Conservation (phyloP, 164 flowering plant species). For the Liquidambar formosana region DNA sequence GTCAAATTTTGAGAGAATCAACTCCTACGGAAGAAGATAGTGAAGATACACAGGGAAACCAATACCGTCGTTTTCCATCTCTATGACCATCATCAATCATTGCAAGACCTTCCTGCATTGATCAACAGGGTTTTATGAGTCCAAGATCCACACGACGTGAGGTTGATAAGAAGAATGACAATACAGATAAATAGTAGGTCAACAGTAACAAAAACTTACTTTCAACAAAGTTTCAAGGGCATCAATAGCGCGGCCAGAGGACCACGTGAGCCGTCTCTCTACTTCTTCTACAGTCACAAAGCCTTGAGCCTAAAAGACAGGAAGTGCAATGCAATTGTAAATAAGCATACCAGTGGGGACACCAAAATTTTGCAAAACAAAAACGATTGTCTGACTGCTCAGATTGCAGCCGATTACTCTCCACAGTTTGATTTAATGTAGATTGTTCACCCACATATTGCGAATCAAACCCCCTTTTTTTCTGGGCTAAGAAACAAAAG, state of each 20-base stretch:
- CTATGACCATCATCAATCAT: constrained; percentile 95
- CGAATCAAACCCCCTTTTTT: neutral
- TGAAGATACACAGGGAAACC: constrained; percentile 90
- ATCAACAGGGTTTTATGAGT: constrained; percentile 10
- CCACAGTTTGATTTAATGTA: neutral
- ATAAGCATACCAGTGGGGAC: too few species aligned
- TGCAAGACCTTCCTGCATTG: constrained; percentile 90
- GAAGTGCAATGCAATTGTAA: neutral
- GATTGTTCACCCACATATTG: neutral
- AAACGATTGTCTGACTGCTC: too few species aligned
- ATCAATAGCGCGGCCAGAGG: constrained; percentile 83
- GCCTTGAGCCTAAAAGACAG: constrained; percentile 69
- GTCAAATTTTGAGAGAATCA: constrained; percentile 21
- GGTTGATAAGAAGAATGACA: neutral
- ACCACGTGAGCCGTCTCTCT: constrained; percentile 74
- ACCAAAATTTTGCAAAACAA: too few species aligned
- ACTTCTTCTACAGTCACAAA: constrained; percentile 88
- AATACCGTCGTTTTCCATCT: constrained; percentile 81
- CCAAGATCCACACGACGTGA: neutral
- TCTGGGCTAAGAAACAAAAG: too few species aligned
- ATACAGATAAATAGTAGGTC: neutral
- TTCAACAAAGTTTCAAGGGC: constrained; percentile 82
- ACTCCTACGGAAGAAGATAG: constrained; percentile 42
- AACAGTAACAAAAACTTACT: constrained; percentile 36
- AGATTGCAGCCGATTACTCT: neutral